Evolutionary conservation across 2,329 filamentous ascomycete species (phyloP), one percentile per base, ranked within the genome.

Genomic region (Pseudocercospora fijiensis): DNA sequence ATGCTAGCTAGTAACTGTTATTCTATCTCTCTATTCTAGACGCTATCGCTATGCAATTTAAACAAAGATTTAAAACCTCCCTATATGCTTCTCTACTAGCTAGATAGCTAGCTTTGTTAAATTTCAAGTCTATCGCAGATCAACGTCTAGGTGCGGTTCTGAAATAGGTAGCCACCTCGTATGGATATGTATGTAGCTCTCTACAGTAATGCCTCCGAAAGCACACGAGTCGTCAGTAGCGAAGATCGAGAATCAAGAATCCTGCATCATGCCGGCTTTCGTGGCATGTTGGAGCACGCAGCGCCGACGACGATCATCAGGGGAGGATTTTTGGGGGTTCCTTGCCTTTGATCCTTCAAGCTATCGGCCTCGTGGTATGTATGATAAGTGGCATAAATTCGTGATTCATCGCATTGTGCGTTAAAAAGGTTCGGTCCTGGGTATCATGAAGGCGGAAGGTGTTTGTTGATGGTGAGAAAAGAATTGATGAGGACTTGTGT

Each of bases 361-460:
- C n/a, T n/a, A 37, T 24, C 16, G 16, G 8, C 24, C 13, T 18
- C 18, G 47, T 22, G 13, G 10, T 24, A 52, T 24, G n/a, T n/a
- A n/a, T n/a, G n/a, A n/a, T n/a, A n/a, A n/a, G 24, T 52, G 5
- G 4, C 16, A 24, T 52, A 9, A 52, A 27, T 24, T 52, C 49
- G 49, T 52, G 20, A 52, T 22, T 11, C 24, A 26, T 52, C 49
- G 24, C 43, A 6, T 52, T 26, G 27, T 22, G 24, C 43, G 10
- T 52, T 26, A 52, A 27, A 52, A 27, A n/a, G 49, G 24, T 27
- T 52, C 49, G 24, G 49, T 52, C 49, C 27, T 52, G 49, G 49
- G 49, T 52, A 52, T 26, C 49, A 27, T 52, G 10, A 52, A 52
- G 16, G 49, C 49, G 33, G 33, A 16, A 4, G 33, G 33, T 27